Conservation (phyloP, 805 yeast species). For the Wickerhamomyces rabaulensis region DNA sequence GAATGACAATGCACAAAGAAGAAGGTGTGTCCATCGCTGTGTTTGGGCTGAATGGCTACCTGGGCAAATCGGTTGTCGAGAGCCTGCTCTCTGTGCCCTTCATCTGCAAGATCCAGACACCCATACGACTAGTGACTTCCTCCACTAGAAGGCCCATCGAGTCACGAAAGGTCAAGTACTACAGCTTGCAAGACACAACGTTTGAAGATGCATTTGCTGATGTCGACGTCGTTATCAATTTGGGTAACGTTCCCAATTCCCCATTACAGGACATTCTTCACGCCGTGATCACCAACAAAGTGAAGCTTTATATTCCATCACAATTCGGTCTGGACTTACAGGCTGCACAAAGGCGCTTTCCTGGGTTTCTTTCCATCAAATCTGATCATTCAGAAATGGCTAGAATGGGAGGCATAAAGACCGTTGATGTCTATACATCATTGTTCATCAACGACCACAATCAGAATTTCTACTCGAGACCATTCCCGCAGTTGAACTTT, state of each 20-base stretch:
- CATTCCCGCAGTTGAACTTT: conserved; percentile 31
- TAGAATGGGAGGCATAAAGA: conserved; percentile 40
- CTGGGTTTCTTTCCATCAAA: conserved; percentile 32
- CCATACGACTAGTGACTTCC: conserved; percentile 43
- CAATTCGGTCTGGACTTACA: conserved; percentile 49
- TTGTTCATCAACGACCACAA: conserved; percentile 31
- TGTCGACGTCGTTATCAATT: conserved; percentile 45
- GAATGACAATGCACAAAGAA: background rate
- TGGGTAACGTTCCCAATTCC: conserved; percentile 26
- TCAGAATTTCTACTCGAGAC: conserved; percentile 17
- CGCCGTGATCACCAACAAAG: conserved; percentile 36
- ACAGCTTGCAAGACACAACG: conserved; percentile 8
- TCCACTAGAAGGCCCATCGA: conserved; percentile 10
- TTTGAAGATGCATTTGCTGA: conserved; percentile 38
- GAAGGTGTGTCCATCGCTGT: conserved; percentile 34
- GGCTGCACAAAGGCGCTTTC: conserved; percentile 24
- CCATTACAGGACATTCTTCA: conserved; percentile 33
- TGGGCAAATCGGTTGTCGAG: conserved; percentile 42
- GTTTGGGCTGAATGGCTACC: conserved; percentile 45
- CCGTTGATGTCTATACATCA: conserved; percentile 36
- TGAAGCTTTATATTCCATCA: conserved; percentile 50
- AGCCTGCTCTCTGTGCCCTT: conserved; percentile 41
- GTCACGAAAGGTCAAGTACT: conserved; percentile 13
- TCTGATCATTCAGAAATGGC: conserved; percentile 30
- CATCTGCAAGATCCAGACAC: conserved; percentile 35